phyloP scores from a whole-genome alignment of 768 basidiomycete species.

The Mycena crocata region DNA sequence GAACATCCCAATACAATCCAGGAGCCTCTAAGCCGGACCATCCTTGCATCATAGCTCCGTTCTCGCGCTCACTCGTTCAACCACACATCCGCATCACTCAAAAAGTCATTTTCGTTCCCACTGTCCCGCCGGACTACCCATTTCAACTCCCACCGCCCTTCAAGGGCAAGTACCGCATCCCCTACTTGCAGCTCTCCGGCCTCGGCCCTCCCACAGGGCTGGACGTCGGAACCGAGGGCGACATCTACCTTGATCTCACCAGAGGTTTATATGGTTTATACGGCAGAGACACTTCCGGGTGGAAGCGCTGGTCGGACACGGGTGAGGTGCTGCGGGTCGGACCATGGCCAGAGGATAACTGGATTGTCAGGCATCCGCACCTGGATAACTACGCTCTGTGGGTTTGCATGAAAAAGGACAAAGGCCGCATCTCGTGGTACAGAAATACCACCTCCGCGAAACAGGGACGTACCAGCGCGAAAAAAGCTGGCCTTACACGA shows the following conservation, averaged over 20 bases:
- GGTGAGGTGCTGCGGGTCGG: not conserved
- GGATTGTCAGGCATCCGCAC: constrained; percentile 16
- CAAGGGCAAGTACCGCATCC: not conserved
- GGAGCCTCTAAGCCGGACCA: too few relatives aligned
- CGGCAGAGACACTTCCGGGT: not conserved
- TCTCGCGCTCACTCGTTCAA: not conserved
- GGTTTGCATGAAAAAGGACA: too few relatives aligned
- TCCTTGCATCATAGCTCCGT: not conserved
- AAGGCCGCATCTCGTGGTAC: too few relatives aligned
- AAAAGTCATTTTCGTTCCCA: not conserved
- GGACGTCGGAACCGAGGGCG: constrained; percentile 12
- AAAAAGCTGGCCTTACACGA: too few relatives aligned
- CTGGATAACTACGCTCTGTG: constrained; percentile 7
- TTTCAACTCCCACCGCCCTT: not conserved
- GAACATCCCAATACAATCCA: too few relatives aligned
- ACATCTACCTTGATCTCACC: constrained; percentile 11
- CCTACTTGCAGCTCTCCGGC: constrained; percentile 1
- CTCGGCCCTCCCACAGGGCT: not conserved
- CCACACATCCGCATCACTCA: not conserved
- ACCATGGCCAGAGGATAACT: not conserved
- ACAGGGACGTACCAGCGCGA: too few relatives aligned
- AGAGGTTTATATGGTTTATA: not conserved
- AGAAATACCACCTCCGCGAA: too few relatives aligned
- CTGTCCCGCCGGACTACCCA: not conserved
- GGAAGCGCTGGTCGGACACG: constrained; percentile 17